A percentile compares a stretch with the other conserved stretches of the same genome.
These are phyloP conservation scores for Colletotrichum shisoi DNA, from an alignment of 2,329 filamentous ascomycete species.

Conservation along the genomic window DNA sequence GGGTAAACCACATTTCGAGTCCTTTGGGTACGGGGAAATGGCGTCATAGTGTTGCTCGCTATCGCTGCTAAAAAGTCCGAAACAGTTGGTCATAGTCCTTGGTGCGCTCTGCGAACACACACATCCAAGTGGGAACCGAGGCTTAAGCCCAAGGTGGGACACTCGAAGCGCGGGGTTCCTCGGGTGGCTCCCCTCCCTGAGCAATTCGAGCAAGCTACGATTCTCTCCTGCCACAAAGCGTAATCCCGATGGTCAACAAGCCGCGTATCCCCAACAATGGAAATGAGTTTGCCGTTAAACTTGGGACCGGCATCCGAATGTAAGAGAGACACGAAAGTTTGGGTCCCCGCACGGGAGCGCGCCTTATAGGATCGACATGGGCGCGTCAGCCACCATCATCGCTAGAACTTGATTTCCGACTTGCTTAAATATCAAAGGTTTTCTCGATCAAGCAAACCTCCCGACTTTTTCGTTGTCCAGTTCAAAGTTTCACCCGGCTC, in stretches of 20 bases:
- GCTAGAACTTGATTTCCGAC: neutral
- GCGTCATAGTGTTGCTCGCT: too few species aligned
- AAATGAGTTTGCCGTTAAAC: neutral
- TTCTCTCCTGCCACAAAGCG: neutral
- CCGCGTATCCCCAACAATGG: neutral
- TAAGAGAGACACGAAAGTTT: neutral
- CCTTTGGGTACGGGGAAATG: too few species aligned
- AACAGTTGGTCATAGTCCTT: conserved; percentile 7
- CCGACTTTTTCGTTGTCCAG: neutral
- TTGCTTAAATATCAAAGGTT: neutral
- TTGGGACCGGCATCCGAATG: neutral
- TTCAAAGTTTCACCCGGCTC: neutral
- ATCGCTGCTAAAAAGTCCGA: conserved; percentile 1
- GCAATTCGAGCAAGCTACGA: neutral
- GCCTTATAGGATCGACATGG: neutral
- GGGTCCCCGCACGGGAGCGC: neutral
- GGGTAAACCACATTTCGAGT: too few species aligned
- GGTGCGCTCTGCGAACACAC: neutral
- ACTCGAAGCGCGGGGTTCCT: conserved; percentile 28
- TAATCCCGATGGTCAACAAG: neutral
- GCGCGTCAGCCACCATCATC: neutral
- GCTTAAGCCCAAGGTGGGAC: neutral
- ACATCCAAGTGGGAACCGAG: conserved; percentile 25
- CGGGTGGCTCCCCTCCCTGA: conserved; percentile 7
- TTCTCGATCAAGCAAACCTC: neutral